These are phyloP conservation scores for Penicillium paxilli DNA, from an alignment of 495 filamentous ascomycete genomes.

Conservation along the genomic window DNA sequence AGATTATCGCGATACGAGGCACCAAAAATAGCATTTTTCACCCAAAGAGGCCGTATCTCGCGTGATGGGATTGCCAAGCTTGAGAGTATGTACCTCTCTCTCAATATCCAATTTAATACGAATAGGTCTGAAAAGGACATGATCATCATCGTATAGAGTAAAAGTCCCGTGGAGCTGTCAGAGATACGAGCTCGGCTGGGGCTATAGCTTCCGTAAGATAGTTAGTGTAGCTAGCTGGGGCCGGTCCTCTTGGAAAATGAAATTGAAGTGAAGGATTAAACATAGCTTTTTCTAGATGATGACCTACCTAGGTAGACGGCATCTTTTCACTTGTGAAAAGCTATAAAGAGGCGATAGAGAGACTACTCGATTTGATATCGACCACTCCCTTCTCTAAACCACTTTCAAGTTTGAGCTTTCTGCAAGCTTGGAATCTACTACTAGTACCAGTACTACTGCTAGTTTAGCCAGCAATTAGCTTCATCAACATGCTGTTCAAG, in stretches of 20 bases:
- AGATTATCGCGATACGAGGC: background rate
- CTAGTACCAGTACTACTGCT: no score
- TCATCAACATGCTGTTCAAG: background rate
- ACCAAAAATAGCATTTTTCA: constrained; percentile 1
- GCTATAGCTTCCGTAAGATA: no score
- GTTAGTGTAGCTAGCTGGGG: no score
- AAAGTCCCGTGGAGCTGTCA: background rate
- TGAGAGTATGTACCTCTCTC: background rate
- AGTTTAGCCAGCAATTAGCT: background rate
- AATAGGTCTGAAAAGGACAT: background rate
- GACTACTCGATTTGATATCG: background rate
- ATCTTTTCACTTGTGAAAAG: background rate
- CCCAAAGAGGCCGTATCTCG: background rate
- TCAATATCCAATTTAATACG: background rate
- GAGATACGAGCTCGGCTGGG: background rate
- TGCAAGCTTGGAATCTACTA: no score
- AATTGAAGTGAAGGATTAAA: background rate
- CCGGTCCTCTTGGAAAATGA: no score
- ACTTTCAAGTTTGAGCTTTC: no score
- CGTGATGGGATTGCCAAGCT: background rate
- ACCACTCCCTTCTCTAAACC: background rate
- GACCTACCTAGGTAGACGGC: background rate
- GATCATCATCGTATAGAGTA: background rate
- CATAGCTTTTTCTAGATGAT: background rate
- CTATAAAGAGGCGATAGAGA: background rate